phyloP scores from a whole-genome alignment of 2,329 filamentous ascomycete genomes.

The Gyromitra esculenta region DNA sequence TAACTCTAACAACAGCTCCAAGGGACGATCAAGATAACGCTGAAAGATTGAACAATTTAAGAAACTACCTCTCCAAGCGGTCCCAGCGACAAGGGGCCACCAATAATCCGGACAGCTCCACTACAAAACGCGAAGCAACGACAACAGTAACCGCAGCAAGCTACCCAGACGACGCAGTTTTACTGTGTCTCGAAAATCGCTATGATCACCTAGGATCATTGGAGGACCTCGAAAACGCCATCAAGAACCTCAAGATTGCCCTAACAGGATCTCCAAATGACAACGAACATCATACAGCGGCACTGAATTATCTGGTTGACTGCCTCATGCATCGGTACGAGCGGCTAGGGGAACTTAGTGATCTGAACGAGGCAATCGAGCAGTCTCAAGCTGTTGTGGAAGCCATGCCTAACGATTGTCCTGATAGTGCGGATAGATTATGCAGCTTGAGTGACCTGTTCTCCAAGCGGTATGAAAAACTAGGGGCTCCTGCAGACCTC shows the following conservation, averaged over 20 bases:
- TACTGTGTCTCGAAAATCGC: constrained; percentile 3
- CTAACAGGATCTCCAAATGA: constrained; percentile 9
- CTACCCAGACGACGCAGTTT: constrained; percentile 52
- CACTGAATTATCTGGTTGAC: neutral
- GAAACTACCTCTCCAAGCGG: neutral
- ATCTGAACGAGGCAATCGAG: neutral
- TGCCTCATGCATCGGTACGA: constrained; percentile 12
- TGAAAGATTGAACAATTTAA: constrained; percentile 1
- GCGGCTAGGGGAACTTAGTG: neutral
- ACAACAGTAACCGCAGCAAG: constrained; percentile 43
- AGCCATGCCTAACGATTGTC: neutral
- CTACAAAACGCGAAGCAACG: neutral
- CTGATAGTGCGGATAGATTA: neutral
- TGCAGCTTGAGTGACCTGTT: neutral
- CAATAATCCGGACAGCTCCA: constrained; percentile 15
- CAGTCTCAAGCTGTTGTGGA: neutral
- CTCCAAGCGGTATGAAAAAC: neutral
- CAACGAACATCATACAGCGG: neutral
- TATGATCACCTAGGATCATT: constrained; percentile 2
- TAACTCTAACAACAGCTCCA: neutral
- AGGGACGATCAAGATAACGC: neutral
- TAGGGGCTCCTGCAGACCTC: neutral
- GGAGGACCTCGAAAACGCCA: constrained; percentile 38
- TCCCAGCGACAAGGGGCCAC: constrained; percentile 29
- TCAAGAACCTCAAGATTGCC: constrained; percentile 21